A percentile compares a stretch with the other conserved stretches of the same genome.
Evolutionary conservation across 148 eudicot species (phyloP).

Genomic region (Beta vulgaris): DNA sequence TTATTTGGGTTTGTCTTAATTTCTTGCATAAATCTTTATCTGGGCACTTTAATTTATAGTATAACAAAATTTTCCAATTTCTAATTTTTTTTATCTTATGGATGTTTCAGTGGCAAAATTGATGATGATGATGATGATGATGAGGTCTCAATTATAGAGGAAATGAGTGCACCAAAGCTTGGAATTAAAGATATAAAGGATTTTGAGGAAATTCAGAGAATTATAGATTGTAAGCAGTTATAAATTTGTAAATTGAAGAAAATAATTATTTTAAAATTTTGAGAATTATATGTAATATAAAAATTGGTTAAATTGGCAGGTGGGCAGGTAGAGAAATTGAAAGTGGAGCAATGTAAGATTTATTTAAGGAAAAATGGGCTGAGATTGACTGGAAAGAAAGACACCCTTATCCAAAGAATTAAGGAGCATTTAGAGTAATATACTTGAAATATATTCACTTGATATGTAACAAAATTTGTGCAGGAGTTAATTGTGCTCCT

Average conservation of each 20-base stretch:
- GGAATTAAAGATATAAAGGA: slow-evolving; percentile 38
- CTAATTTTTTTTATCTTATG: not conserved
- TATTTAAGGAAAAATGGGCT: slow-evolving; percentile 74
- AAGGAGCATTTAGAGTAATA: slow-evolving; percentile 65
- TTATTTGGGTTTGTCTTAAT: not conserved
- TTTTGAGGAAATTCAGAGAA: slow-evolving; percentile 44
- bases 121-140: not conserved
- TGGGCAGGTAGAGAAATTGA: slow-evolving; percentile 63
- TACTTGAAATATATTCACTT: not conserved
- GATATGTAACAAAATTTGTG: not conserved
- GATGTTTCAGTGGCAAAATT: not conserved
- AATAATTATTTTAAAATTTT: not conserved
- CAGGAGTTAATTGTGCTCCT: too few relatives aligned
- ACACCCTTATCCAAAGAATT: slow-evolving; percentile 53
- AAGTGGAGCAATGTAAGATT: slow-evolving; percentile 80
- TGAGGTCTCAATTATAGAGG: slow-evolving; percentile 7
- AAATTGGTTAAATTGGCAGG: slow-evolving; percentile 30
- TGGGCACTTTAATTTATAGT: not conserved
- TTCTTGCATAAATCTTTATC: not conserved
- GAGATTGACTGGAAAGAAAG: slow-evolving; percentile 71
- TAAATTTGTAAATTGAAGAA: not conserved
- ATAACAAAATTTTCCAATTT: not conserved
- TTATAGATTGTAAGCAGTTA: slow-evolving; percentile 43
- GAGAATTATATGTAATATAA: too few relatives aligned
- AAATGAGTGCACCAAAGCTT: slow-evolving; percentile 20